Conservation (phyloP, 2,329 filamentous ascomycete species). For the Onygenales sp. region DNA sequence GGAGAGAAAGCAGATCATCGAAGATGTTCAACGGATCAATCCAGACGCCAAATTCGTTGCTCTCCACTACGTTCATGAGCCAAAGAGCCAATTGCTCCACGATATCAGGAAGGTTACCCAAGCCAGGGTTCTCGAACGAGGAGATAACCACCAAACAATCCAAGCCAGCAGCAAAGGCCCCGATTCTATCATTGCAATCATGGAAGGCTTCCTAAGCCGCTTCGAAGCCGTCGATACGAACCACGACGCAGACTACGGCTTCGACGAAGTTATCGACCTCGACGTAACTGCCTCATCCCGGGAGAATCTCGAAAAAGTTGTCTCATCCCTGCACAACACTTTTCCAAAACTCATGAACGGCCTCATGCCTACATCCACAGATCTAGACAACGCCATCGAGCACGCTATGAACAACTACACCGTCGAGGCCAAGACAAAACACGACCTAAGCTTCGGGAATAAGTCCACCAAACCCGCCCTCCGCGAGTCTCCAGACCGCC, state of each 20-base stretch:
- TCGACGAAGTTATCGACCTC: constrained; percentile 77
- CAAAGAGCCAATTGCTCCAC: constrained; percentile 50
- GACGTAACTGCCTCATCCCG: constrained; percentile 70
- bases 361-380: constrained; percentile 58
- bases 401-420: constrained; percentile 66
- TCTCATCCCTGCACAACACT: constrained; percentile 59
- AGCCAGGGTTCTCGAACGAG: constrained; percentile 69
- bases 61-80: constrained; percentile 76
- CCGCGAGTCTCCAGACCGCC: constrained; percentile 19
- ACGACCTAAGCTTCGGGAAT: constrained; percentile 57
- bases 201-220: constrained; percentile 84
- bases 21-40: constrained; percentile 58
- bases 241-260: constrained; percentile 63
- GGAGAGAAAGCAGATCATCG: constrained; percentile 79
- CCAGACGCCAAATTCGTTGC: constrained; percentile 65
- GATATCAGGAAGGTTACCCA: constrained; percentile 66
- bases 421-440: constrained; percentile 54
- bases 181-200: constrained; percentile 73
- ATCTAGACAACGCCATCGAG: constrained; percentile 71
- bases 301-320: constrained; percentile 71
- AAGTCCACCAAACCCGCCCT: constrained; percentile 30
- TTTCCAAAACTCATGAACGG: constrained; percentile 67
- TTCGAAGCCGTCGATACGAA: constrained; percentile 69
- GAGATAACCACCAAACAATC: constrained; percentile 97
- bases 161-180: constrained; percentile 66